phyloP scores from a whole-genome alignment of 768 basidiomycete genomes.

The Lentinula aciculospora region DNA sequence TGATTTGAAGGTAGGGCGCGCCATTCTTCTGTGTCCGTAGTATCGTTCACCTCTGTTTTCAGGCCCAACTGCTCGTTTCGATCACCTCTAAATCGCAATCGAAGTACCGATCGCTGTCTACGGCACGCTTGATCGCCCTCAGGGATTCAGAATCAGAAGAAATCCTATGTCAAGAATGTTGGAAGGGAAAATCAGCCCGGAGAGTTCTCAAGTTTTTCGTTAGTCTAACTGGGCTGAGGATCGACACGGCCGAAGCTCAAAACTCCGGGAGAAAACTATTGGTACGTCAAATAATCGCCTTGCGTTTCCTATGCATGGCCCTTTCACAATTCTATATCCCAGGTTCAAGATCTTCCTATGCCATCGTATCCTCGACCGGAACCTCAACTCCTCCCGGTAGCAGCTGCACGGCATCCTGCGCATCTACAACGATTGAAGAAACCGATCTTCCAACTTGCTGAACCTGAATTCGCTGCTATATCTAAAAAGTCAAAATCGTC shows the following conservation, averaged over 20 bases:
- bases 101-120: slow-evolving; percentile 21
- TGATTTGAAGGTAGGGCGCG: not conserved
- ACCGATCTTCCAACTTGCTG: slow-evolving; percentile 19
- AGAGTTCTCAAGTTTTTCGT: slow-evolving; percentile 22
- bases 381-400: slow-evolving; percentile 27
- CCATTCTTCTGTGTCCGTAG: not conserved
- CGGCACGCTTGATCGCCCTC: slow-evolving; percentile 23
- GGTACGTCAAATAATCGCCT: not conserved
- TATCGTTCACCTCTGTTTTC: not conserved
- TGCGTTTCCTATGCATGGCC: not conserved
- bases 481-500: not conserved
- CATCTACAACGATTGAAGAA: slow-evolving; percentile 27
- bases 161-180: slow-evolving; percentile 14
- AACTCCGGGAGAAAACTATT: not conserved
- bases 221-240: slow-evolving; percentile 21
- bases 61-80: not conserved
- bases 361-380: not conserved
- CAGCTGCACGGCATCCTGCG: slow-evolving; percentile 41
- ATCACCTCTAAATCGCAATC: slow-evolving; percentile 6
- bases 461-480: not conserved
- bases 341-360: not conserved
- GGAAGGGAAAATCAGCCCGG: slow-evolving; percentile 20
- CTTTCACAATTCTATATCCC: not conserved
- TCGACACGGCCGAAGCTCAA: not conserved
- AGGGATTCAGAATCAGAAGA: slow-evolving; percentile 24